A percentile compares a stretch with the other conserved stretches of the same genome.
These are phyloP conservation scores for Talaromyces piceae DNA, from an alignment of 2,329 filamentous ascomycete genomes.

Conservation along the genomic window DNA sequence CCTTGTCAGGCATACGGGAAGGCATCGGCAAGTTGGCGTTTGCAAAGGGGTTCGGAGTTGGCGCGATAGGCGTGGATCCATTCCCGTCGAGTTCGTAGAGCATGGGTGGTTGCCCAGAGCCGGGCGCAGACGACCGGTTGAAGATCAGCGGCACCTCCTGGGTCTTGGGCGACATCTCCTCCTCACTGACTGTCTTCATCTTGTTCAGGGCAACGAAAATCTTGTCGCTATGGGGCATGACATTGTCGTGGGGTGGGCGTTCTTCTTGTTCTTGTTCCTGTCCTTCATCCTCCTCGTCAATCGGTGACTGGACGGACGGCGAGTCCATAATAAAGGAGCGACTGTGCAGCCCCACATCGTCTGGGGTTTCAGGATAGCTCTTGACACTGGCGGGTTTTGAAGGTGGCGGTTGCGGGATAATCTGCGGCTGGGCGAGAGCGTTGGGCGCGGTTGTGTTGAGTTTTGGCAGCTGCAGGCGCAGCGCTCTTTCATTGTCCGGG, in stretches of 20 bases:
- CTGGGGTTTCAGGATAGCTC: slow-evolving; percentile 10
- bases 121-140: not conserved
- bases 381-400: not conserved
- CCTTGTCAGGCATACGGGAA: slow-evolving; percentile 38
- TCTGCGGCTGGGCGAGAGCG: not conserved
- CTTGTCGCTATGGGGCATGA: slow-evolving; percentile 4
- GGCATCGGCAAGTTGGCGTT: slow-evolving; percentile 30
- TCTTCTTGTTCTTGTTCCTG: not conserved
- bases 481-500: slow-evolving; percentile 16
- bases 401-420: not conserved
- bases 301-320: slow-evolving; percentile 1
- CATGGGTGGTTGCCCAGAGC: slow-evolving; percentile 9
- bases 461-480: slow-evolving; percentile 19
- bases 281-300: not conserved
- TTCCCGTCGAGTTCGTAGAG: slow-evolving; percentile 29
- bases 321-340: slow-evolving; percentile 8
- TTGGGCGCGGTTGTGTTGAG: slow-evolving; percentile 15
- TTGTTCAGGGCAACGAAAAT: slow-evolving; percentile 4
- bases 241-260: not conserved
- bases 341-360: slow-evolving; percentile 5
- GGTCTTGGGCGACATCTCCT: not conserved
- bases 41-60: slow-evolving; percentile 2
- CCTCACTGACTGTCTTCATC: slow-evolving; percentile 2
- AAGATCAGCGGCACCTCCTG: slow-evolving; percentile 9
- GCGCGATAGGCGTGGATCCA: slow-evolving; percentile 15